Conservation (phyloP, 306 rosid genomes). For the Cucurbita argyrosperma region DNA sequence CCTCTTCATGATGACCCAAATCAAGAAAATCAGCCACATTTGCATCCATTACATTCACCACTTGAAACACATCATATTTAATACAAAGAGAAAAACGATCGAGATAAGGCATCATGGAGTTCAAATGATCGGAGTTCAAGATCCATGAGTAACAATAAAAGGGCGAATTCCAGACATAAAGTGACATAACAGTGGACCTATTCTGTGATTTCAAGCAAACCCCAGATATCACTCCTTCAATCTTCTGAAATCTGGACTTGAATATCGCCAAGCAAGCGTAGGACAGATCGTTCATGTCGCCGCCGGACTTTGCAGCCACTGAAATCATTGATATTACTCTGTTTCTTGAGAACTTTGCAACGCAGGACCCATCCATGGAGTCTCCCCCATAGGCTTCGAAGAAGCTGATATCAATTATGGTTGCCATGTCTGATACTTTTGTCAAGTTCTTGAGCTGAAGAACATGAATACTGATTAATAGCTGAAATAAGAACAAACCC, state of each 20-base stretch:
- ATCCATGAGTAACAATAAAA: slow-evolving; percentile 60
- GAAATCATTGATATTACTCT: slow-evolving; percentile 39
- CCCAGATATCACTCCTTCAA: slow-evolving; percentile 44
- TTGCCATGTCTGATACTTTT: slow-evolving; percentile 34
- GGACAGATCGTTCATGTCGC: slow-evolving; percentile 33
- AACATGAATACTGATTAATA: too few relatives aligned
- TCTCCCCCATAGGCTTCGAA: slow-evolving; percentile 64
- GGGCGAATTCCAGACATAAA: slow-evolving; percentile 63
- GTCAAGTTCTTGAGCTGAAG: slow-evolving; percentile 50
- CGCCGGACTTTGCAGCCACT: slow-evolving; percentile 4
- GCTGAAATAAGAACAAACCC: too few relatives aligned
- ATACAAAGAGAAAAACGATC: slow-evolving; percentile 39
- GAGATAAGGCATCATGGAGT: slow-evolving; percentile 42
- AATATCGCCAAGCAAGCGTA: slow-evolving; percentile 46
- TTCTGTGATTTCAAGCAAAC: slow-evolving; percentile 51
- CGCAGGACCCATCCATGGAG: slow-evolving; percentile 42
- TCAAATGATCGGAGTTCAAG: slow-evolving; percentile 30
- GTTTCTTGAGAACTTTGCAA: slow-evolving; percentile 38
- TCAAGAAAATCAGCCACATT: neutral
- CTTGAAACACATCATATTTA: slow-evolving; percentile 63
- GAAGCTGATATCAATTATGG: slow-evolving; percentile 41
- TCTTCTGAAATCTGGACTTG: slow-evolving; percentile 31
- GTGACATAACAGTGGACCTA: slow-evolving; percentile 29
- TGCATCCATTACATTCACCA: slow-evolving; percentile 40
- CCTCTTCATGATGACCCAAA: slow-evolving; percentile 6